Conservation (phyloP, 179 eudicot species). For the Gypsophila paniculata region DNA sequence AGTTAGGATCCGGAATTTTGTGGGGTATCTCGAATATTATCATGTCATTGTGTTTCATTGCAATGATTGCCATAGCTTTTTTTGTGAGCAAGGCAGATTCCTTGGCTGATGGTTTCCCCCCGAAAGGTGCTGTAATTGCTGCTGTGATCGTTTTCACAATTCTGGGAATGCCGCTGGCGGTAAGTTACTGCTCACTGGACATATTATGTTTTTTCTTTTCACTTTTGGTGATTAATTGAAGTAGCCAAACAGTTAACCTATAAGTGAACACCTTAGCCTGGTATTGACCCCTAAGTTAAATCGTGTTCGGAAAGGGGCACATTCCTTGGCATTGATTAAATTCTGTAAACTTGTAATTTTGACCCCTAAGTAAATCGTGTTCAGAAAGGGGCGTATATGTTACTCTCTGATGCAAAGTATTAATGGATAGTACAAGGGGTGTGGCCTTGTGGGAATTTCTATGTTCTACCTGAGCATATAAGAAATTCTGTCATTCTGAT, state of each 20-base stretch:
- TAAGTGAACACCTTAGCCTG: background rate
- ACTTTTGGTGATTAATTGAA: background rate
- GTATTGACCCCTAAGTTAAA: background rate
- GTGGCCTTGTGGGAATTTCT: background rate
- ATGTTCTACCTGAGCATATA: background rate
- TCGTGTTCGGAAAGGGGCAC: background rate
- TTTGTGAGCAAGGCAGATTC: constrained; percentile 41
- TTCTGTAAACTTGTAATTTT: too few species aligned
- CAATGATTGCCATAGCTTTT: constrained; percentile 71
- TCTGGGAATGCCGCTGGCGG: constrained; percentile 93
- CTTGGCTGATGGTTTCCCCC: constrained; percentile 41
- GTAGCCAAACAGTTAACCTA: background rate
- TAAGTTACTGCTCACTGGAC: constrained; percentile 39
- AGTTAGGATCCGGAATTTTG: constrained; percentile 76
- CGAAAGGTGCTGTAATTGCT: constrained; percentile 70
- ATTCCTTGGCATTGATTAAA: too few species aligned
- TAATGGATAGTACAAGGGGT: background rate
- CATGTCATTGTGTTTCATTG: constrained; percentile 70
- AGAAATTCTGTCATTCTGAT: background rate
- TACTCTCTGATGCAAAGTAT: background rate
- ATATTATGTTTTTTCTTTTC: background rate
- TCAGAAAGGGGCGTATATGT: background rate
- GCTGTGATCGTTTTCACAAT: constrained; percentile 64
- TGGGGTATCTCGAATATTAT: constrained; percentile 92
- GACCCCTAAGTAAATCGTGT: too few species aligned